These are phyloP conservation scores for Xylaria intraflava DNA, from an alignment of 495 filamentous ascomycete genomes.

Conservation along the genomic window DNA sequence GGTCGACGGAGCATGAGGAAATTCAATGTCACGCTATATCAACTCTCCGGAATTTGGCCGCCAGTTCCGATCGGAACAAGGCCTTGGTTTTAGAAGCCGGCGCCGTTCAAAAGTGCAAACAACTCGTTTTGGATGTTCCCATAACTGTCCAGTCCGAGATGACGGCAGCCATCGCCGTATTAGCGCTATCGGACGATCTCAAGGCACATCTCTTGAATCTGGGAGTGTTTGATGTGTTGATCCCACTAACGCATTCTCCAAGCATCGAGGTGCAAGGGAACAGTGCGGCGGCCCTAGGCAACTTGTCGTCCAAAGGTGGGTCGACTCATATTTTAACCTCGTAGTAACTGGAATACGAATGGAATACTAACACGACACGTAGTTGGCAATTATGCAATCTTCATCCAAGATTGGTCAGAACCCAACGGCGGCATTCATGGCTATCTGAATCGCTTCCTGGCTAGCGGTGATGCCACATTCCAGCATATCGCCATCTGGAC, in stretches of 20 bases:
- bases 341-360: not conserved
- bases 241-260: slow-evolving; percentile 87
- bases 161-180: slow-evolving; percentile 97
- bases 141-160: slow-evolving; percentile 96
- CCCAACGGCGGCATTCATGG: slow-evolving; percentile 93
- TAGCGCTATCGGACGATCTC: slow-evolving; percentile 91
- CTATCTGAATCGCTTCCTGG: slow-evolving; percentile 86
- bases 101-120: slow-evolving; percentile 96
- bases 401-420: slow-evolving; percentile 86
- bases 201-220: slow-evolving; percentile 87
- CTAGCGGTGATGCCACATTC: slow-evolving; percentile 92
- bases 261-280: slow-evolving; percentile 98
- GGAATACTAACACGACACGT: slow-evolving; percentile 16
- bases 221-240: slow-evolving; percentile 93
- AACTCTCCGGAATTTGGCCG: slow-evolving; percentile 89
- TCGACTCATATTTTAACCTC: slow-evolving; percentile 8
- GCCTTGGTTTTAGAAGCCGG: slow-evolving; percentile 91
- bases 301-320: slow-evolving; percentile 93
- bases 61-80: slow-evolving; percentile 95
- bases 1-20: slow-evolving; percentile 95
- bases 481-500: slow-evolving; percentile 99
- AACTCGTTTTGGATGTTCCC: slow-evolving; percentile 87
- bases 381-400: slow-evolving; percentile 97
- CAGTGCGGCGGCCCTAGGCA: slow-evolving; percentile 90
- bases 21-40: slow-evolving; percentile 99